Conservation (phyloP, 768 basidiomycete species). For the Podaxis rugospora region DNA sequence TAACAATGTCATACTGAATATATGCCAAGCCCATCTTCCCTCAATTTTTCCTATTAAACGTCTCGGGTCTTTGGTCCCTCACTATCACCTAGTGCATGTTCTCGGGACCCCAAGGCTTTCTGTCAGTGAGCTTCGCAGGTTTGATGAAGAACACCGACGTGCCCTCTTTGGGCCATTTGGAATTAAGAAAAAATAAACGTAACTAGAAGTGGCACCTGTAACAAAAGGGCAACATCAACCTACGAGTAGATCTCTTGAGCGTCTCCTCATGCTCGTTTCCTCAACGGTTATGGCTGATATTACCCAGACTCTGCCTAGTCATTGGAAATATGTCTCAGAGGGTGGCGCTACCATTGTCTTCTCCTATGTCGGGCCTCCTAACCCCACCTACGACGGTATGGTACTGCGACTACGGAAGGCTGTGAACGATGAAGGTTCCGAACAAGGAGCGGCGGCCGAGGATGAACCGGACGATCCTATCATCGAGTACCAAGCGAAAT, state of each 20-base stretch:
- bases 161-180: too few relatives aligned
- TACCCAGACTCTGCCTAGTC: conserved; percentile 31
- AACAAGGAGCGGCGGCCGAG: background rate
- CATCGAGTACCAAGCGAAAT: conserved; percentile 53
- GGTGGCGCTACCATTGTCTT: conserved; percentile 93
- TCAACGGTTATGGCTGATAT: conserved; percentile 22
- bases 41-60: too few relatives aligned
- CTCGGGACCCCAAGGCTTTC: too few relatives aligned
- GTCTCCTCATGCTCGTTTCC: background rate
- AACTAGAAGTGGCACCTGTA: too few relatives aligned
- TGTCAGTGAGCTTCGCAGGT: too few relatives aligned
- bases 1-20: too few relatives aligned
- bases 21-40: too few relatives aligned
- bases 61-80: too few relatives aligned
- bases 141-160: too few relatives aligned
- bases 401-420: conserved; percentile 78
- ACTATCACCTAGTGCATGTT: too few relatives aligned
- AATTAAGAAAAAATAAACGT: too few relatives aligned
- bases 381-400: conserved; percentile 51
- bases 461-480: conserved; percentile 34
- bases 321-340: conserved; percentile 89
- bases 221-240: too few relatives aligned
- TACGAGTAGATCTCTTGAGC: background rate
- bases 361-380: conserved; percentile 60
- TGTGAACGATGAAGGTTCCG: conserved; percentile 1